phyloP scores from a whole-genome alignment of 192 early-diverging fungal species.

The Backusella macrospora region DNA sequence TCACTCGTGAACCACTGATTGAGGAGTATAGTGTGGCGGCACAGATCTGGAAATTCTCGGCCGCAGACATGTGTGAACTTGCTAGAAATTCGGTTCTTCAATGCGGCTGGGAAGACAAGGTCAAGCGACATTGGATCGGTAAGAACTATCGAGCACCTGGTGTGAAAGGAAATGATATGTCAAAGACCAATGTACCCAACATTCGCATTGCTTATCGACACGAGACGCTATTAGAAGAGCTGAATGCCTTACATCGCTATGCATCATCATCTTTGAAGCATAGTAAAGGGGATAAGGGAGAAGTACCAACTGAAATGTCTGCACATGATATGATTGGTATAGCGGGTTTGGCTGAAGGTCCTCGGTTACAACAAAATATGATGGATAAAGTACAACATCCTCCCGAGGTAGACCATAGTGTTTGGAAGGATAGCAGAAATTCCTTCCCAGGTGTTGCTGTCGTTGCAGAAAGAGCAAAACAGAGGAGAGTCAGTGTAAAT shows the following conservation, averaged over 20 bases:
- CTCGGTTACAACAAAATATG: slow-evolving; percentile 18
- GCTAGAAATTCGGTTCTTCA: slow-evolving; percentile 89
- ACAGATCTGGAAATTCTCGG: slow-evolving; percentile 95
- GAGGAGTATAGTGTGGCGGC: slow-evolving; percentile 96
- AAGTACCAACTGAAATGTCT: not conserved
- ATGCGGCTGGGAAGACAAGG: slow-evolving; percentile 85
- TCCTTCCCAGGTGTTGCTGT: slow-evolving; percentile 35
- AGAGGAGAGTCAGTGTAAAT: slow-evolving; percentile 5
- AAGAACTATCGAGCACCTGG: slow-evolving; percentile 74
- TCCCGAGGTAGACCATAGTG: not conserved
- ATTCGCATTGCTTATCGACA: slow-evolving; percentile 84
- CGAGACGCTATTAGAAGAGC: slow-evolving; percentile 86
- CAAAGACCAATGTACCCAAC: slow-evolving; percentile 92
- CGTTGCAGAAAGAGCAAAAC: slow-evolving; percentile 31
- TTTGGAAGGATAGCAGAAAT: slow-evolving; percentile 4
- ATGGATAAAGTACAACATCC: not conserved
- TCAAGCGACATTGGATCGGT: slow-evolving; percentile 93
- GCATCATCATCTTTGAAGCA: not conserved
- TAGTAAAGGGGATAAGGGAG: no score
- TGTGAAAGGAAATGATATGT: slow-evolving; percentile 79
- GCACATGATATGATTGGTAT: slow-evolving; percentile 27
- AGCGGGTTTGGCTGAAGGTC: not conserved
- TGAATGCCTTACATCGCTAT: slow-evolving; percentile 47
- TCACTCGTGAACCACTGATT: slow-evolving; percentile 95
- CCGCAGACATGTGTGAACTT: slow-evolving; percentile 93